Evolutionary conservation across 225 moss, liverwort and hornwort genomes (phyloP), one percentile per base, ranked within the genome.

Genomic region (Polytrichum commune): DNA sequence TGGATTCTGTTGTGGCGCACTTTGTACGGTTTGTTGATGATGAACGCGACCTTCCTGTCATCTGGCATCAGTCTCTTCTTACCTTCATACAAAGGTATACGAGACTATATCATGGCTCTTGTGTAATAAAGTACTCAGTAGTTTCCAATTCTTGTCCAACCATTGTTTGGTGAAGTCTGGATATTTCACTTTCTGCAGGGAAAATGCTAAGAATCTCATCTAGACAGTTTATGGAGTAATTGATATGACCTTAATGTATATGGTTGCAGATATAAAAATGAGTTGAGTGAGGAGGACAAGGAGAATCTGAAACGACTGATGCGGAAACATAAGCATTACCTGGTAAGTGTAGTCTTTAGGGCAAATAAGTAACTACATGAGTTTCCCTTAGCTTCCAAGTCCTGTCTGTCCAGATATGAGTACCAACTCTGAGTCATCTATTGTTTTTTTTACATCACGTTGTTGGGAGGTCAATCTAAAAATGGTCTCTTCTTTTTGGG

Each of bases 11-110:
- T 77, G 81, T 98, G 78, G 72, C 84, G 24, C 98, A 98, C 77
- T 98, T 95, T 85, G 77, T 81, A 32, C 70, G 71, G 32, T 98
- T 98, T 62, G 66, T 63, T 64, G 86, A 93, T 54, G 98, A 98
- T 67, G 93, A 89, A 25, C 88, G 95, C 72, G 91, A 95, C 71
- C 91, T 95, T 19, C 98, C 95, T 72, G 98, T 98, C n/a, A 93
- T 98, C 70, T 98, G 98, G 98, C 98, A 98, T 72, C 98, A 95
- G 66, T 92, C 90, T 38, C 82, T 98, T 66, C 90, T 98, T 29
- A 93, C 95, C 4, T 98, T 95, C 73, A 90, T 98, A 18, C 98
- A 95, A 69, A 90, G 97, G 97, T 92, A 75, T 19, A 30, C 9
- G 24, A 58, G 24, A 20, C 22, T 35, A 46, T 13, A 8, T 38